Evolutionary conservation across 169 alveolate genomes (phyloP).

Genomic region (Plasmodium chabaudi): DNA sequence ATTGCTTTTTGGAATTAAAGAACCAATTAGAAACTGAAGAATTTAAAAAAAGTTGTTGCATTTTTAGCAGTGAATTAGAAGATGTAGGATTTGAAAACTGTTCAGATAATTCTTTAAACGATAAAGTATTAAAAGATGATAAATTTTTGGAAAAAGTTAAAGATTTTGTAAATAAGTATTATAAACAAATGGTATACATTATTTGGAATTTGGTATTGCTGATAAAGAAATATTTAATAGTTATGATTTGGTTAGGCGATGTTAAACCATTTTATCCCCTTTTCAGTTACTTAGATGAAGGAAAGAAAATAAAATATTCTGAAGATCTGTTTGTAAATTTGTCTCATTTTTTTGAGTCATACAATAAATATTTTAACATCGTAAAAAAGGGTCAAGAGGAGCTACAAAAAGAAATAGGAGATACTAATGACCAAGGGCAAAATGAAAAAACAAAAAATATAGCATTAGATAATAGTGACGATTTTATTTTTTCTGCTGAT

Average conservation of each 20-base stretch:
- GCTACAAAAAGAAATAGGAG: slow-evolving; percentile 5
- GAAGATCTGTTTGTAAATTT: slow-evolving; percentile 62
- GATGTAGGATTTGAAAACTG: neutral
- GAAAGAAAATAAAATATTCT: slow-evolving; percentile 27
- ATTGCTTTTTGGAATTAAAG: slow-evolving; percentile 45
- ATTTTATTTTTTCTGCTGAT: no score
- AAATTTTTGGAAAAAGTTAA: slow-evolving; percentile 66
- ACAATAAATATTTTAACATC: slow-evolving; percentile 54
- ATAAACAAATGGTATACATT: slow-evolving; percentile 47
- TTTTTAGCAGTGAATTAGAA: neutral
- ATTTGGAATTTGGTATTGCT: slow-evolving; percentile 60
- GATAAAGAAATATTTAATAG: slow-evolving; percentile 58
- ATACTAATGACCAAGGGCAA: neutral
- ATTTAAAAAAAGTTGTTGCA: slow-evolving; percentile 50
- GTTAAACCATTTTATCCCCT: slow-evolving; percentile 73
- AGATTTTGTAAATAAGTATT: slow-evolving; percentile 25
- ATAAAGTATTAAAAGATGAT: slow-evolving; percentile 2
- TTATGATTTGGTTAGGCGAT: slow-evolving; percentile 70
- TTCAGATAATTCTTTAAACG: neutral
- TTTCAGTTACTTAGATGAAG: slow-evolving; percentile 62
- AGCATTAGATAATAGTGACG: no score
- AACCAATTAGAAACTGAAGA: slow-evolving; percentile 34
- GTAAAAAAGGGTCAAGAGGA: slow-evolving; percentile 18
- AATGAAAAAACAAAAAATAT: neutral
- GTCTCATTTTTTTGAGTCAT: slow-evolving; percentile 55